These are phyloP conservation scores for Daldinia loculata DNA, from an alignment of 495 filamentous ascomycete genomes.

Conservation along the genomic window DNA sequence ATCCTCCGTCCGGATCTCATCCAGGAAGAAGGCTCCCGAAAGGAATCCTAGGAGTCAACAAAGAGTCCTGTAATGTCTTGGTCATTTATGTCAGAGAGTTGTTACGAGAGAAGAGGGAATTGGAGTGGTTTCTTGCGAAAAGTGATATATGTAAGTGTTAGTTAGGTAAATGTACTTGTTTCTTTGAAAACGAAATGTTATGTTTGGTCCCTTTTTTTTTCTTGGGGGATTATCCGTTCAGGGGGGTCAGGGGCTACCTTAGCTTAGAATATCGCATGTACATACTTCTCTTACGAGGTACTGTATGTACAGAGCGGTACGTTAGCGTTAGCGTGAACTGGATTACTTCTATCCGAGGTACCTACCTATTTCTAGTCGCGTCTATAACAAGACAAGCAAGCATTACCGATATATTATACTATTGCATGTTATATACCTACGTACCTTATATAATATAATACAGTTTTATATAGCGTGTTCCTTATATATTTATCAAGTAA, in stretches of 20 bases:
- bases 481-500: too few species aligned
- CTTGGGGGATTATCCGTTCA: slow-evolving; percentile 37
- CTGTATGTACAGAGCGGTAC: slow-evolving; percentile 4
- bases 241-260: slow-evolving; percentile 36
- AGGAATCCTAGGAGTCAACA: slow-evolving; percentile 25
- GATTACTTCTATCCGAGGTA: background rate
- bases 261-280: slow-evolving; percentile 1
- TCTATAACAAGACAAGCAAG: background rate
- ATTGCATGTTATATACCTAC: background rate
- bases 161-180: slow-evolving; percentile 2
- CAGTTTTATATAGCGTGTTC: too few species aligned
- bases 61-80: slow-evolving; percentile 18
- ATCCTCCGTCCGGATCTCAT: slow-evolving; percentile 41
- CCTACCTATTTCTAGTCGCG: background rate
- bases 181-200: slow-evolving; percentile 23
- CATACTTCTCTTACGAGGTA: background rate
- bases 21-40: slow-evolving; percentile 38
- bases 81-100: slow-evolving; percentile 27
- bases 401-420: background rate
- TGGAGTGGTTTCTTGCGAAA: slow-evolving; percentile 10
- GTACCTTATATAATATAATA: background rate
- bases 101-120: slow-evolving; percentile 18
- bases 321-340: slow-evolving; percentile 1
- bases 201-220: slow-evolving; percentile 31
- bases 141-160: slow-evolving; percentile 12